These are phyloP conservation scores for Scytalidium lignicola DNA, from an alignment of 2,329 filamentous ascomycete genomes.

Conservation along the genomic window DNA sequence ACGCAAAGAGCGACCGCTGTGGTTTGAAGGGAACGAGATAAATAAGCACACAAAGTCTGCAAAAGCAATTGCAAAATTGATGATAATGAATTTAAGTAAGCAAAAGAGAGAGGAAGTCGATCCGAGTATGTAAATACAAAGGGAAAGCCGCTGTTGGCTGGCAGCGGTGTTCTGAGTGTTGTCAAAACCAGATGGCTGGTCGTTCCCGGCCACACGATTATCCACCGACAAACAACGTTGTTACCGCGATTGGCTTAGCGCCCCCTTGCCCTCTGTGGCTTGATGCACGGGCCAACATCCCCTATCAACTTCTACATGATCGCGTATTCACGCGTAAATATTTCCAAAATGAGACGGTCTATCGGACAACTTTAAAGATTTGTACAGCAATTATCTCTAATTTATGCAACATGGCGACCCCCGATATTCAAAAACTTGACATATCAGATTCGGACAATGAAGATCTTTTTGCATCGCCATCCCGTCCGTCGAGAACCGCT, in stretches of 20 bases:
- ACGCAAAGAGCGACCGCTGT: neutral
- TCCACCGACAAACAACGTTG: neutral
- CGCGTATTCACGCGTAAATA: neutral
- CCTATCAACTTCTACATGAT: neutral
- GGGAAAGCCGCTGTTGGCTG: neutral
- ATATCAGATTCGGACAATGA: slow-evolving; percentile 51
- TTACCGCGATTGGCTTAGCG: neutral
- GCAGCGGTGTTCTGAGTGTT: neutral
- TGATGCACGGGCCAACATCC: neutral
- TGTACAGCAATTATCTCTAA: neutral
- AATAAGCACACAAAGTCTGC: neutral
- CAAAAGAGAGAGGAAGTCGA: neutral
- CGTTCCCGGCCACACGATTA: neutral
- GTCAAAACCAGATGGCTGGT: neutral
- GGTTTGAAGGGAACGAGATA: neutral
- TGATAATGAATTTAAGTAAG: neutral
- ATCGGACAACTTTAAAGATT: neutral
- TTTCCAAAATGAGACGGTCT: neutral
- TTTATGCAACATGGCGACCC: slow-evolving; percentile 28
- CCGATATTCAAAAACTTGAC: slow-evolving; percentile 45
- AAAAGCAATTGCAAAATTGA: neutral
- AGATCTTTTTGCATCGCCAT: slow-evolving; percentile 54
- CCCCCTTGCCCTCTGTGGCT: neutral
- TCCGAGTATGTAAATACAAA: neutral
- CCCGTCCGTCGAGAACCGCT: slow-evolving; percentile 28